Evolutionary conservation across 495 filamentous ascomycete species (phyloP), one percentile per base, ranked within the genome.

Genomic region (Neurospora pannonica): DNA sequence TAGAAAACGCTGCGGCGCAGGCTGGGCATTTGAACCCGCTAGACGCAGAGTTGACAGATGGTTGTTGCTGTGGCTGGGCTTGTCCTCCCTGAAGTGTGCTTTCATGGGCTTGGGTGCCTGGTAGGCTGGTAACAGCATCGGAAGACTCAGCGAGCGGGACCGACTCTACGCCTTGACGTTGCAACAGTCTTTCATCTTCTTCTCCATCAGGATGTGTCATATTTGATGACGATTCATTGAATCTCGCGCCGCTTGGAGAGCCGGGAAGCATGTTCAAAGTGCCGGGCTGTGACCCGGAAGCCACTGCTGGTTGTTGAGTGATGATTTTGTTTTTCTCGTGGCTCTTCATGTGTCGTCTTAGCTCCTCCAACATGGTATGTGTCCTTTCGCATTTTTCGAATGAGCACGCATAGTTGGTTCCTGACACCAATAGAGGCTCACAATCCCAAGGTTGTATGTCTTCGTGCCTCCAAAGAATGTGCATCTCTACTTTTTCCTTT

Each of bases 371-470:
- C n/a, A n/a, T 11, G 4, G 21, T 2, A 21, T 21, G 4, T 21
- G n/a, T 2, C 4, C 2, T 21, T 48, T 4, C 0, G n/a, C 43
- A 48, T 2, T 0, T 0, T 5, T 0, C 0, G 3, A 48, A 48
- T 11, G 9, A 4, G 4, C 43, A 48, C n/a, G 1, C 1, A 48
- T 21, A 48, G 43, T 9, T n/a, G 19, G 0, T 2, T 42, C 15
- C 4, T 21, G 4, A 2, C 5, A 24, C 9, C n/a, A 3, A 21
- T 48, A 48, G n/a, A 21, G 43, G n/a, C 2, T 48, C n/a, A 9
- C 43, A 48, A 48, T 48, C 43, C 9, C 9, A 5, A 21, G 0
- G 7, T 43, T 8, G 6, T n/a, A n/a, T n/a, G 42, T 4, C n/a
- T 6, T 5, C 9, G n/a, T 48, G 43, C 43, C 3, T 21, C 1